Evolutionary conservation across 2,329 filamentous ascomycete genomes (phyloP).

Genomic region (Diaporthe sp.): DNA sequence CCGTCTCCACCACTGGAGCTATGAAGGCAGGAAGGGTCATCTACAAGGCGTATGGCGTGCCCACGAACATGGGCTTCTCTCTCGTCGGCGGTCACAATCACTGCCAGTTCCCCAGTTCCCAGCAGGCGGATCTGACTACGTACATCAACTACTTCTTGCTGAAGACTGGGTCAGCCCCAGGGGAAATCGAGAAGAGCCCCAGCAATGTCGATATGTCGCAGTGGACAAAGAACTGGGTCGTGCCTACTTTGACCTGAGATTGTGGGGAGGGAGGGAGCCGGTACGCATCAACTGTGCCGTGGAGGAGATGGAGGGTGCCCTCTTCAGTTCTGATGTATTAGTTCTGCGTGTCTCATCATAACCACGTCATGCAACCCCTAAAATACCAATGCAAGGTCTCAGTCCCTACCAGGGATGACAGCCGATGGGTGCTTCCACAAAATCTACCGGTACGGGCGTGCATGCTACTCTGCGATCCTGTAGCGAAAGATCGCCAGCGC

Average conservation of each 20-base stretch:
- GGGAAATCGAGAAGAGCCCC: slow-evolving; percentile 54
- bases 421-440: neutral
- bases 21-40: slow-evolving; percentile 68
- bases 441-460: neutral
- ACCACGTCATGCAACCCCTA: neutral
- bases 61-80: slow-evolving; percentile 70
- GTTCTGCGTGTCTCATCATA: neutral
- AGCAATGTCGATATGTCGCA: slow-evolving; percentile 53
- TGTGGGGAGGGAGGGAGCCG: neutral
- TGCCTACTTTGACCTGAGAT: slow-evolving; percentile 52
- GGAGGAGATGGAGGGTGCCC: neutral
- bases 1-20: slow-evolving; percentile 68
- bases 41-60: slow-evolving; percentile 66
- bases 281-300: neutral
- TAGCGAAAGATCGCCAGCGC: neutral
- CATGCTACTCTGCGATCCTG: neutral
- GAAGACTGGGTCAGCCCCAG: slow-evolving; percentile 50
- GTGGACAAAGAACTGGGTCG: slow-evolving; percentile 57
- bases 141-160: slow-evolving; percentile 70
- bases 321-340: slow-evolving; percentile 7
- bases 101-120: slow-evolving; percentile 67
- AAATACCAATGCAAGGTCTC: neutral
- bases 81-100: slow-evolving; percentile 68
- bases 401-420: neutral
- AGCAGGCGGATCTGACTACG: slow-evolving; percentile 64